A percentile compares a stretch with the other conserved stretches of the same genome.
Conservation (phyloP, 208 protist genomes). For the Trypanosoma avium region DNA sequence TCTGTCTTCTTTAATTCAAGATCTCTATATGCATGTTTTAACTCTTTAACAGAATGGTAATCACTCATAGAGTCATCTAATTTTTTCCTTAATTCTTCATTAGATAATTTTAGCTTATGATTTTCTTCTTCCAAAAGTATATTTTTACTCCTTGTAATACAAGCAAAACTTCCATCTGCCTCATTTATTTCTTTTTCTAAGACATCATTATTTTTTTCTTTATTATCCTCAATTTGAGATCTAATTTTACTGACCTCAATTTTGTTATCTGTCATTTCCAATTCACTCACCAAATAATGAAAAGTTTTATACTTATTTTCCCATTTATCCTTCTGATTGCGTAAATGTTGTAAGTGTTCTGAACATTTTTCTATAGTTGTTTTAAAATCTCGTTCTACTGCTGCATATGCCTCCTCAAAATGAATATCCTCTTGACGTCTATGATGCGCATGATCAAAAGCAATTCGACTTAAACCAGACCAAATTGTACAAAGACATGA, state of each 20-base stretch:
- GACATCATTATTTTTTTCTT: background rate
- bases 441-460: slow-evolving; percentile 13
- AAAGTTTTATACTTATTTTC: background rate
- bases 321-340: slow-evolving; percentile 12
- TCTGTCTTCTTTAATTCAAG: slow-evolving; percentile 24
- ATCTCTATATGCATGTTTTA: slow-evolving; percentile 30
- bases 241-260: background rate
- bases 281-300: slow-evolving; percentile 4
- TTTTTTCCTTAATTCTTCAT: slow-evolving; percentile 5
- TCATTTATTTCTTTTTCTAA: background rate
- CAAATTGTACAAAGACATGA: slow-evolving; percentile 26
- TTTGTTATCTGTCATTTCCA: background rate
- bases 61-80: slow-evolving; percentile 7
- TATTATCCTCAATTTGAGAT: background rate
- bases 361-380: slow-evolving; percentile 4
- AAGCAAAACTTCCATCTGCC: background rate
- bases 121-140: slow-evolving; percentile 1
- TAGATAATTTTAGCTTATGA: background rate
- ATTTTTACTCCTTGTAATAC: background rate
- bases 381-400: slow-evolving; percentile 15
- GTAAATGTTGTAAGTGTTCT: slow-evolving; percentile 11
- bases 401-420: slow-evolving; percentile 16
- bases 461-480: slow-evolving; percentile 21
- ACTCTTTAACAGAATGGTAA: slow-evolving; percentile 19
- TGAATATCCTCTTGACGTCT: slow-evolving; percentile 18